Evolutionary conservation across 306 rosid species (phyloP).

Genomic region (Arachis hypogaea): DNA sequence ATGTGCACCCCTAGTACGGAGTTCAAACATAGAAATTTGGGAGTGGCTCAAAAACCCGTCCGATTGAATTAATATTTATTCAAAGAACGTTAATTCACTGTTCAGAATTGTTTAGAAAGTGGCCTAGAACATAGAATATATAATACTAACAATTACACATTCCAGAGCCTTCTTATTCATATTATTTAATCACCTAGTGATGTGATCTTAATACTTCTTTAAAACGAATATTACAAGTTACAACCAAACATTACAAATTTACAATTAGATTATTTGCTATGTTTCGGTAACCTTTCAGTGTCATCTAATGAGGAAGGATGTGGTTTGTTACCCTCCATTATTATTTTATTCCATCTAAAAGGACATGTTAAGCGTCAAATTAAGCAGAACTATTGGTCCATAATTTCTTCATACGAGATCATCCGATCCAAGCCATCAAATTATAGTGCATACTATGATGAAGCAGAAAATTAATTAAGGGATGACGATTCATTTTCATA

Average conservation of each 20-base stretch:
- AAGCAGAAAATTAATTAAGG: too few species aligned
- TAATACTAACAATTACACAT: not conserved
- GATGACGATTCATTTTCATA: too few species aligned
- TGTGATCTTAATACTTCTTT: not conserved
- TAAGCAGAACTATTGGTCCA: not conserved
- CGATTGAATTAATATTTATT: not conserved
- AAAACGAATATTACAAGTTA: not conserved
- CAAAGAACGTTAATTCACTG: not conserved
- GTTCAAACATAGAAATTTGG: not conserved
- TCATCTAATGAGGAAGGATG: not conserved
- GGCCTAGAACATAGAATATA: not conserved
- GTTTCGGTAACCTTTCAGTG: not conserved
- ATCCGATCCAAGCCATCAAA: not conserved
- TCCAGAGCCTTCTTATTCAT: slow-evolving; percentile 22
- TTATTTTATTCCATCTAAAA: not conserved
- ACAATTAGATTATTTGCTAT: slow-evolving; percentile 7
- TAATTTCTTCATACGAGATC: not conserved
- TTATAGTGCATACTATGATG: too few species aligned
- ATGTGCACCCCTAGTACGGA: too few species aligned
- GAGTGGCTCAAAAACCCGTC: not conserved
- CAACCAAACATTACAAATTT: not conserved
- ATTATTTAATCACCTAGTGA: slow-evolving; percentile 16
- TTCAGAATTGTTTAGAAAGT: not conserved
- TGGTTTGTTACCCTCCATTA: not conserved
- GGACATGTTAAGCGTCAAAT: not conserved